Percentiles rank a stretch among this genome's conserved stretches.
These are phyloP conservation scores for Lasiodiplodia citricola DNA, from an alignment of 2,329 filamentous ascomycete genomes.

Conservation along the genomic window DNA sequence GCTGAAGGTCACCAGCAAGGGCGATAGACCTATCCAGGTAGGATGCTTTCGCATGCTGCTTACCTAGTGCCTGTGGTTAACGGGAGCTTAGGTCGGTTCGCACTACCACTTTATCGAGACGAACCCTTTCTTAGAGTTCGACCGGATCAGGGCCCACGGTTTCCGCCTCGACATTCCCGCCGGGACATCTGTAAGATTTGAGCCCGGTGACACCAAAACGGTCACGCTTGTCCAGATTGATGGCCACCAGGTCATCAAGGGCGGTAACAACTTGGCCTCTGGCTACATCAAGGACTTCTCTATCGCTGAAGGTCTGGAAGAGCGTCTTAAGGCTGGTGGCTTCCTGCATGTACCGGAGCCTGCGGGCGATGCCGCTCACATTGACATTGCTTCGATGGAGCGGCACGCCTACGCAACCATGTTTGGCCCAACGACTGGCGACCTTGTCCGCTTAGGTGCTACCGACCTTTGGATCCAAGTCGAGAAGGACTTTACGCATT, in stretches of 20 bases:
- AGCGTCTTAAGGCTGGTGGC: conserved; percentile 70
- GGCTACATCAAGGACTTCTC: conserved; percentile 70
- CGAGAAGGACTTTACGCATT: conserved; percentile 81
- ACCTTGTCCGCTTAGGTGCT: conserved; percentile 78
- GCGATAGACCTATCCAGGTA: conserved; percentile 89
- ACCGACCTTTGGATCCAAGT: conserved; percentile 92
- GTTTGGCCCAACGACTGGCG: conserved; percentile 92
- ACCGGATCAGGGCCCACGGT: conserved; percentile 80
- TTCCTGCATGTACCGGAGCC: conserved; percentile 80
- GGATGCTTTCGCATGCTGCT: neutral
- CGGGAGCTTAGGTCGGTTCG: conserved; percentile 69
- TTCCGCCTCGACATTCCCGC: conserved; percentile 88
- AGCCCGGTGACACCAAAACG: conserved; percentile 90
- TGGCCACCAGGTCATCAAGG: conserved; percentile 77
- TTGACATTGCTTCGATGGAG: conserved; percentile 73
- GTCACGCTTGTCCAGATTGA: conserved; percentile 89
- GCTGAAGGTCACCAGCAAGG: conserved; percentile 80
- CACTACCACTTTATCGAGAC: conserved; percentile 97
- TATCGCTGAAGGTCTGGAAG: conserved; percentile 69
- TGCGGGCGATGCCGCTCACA: conserved; percentile 57
- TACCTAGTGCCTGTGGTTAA: neutral
- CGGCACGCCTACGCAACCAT: conserved; percentile 80
- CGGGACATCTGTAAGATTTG: conserved; percentile 90
- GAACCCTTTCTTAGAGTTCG: conserved; percentile 90
- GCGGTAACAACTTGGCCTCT: conserved; percentile 80